Base-by-base conservation (phyloP, 169 alveolate species). In the Plasmodium adleri region DNA sequence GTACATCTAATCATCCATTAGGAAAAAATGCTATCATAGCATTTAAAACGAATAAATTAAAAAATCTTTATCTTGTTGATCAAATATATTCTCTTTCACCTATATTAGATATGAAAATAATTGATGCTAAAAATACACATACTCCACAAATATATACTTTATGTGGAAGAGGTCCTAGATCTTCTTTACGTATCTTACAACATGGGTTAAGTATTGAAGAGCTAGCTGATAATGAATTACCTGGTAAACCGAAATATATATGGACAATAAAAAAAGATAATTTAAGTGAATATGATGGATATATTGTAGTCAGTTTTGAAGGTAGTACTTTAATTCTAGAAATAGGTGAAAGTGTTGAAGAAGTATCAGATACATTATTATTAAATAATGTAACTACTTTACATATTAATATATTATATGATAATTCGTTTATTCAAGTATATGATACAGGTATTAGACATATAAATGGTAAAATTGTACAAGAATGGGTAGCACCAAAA, bases 91-190 rank as follows among this genome's bases (percentile, higher is more conserved):
- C 99, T 47, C 93, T 98, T 63, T 96, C 99, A n/a, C 98, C 99
- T 39, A 98, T 98, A 47, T 93, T 97, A 70, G 99, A 97, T 92
- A 95, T 98, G 98, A 97, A 97, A 91, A 98, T 98, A 66, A 93
- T 95, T 47, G 99, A 98, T 93, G 97, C 98, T 66, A 92, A 95
- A 76, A 96, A 96, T 72, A 39, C 93, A 47, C 92, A 68, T 8
- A 62, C 88, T 22, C 92, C 95, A 15, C 96, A 97, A 92, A 93
- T 97, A 26, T 95, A 95, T 74, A 88, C 95, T 72, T 94, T 96
- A 62, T 97, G 99, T 75, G 99, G 99, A 13, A 96, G 98, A 76
- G 99, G 99, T 45, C 97, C 98, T 6, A 95, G 99, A 74, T 95
- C 99, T 47, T 92, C 98, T 63, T 88, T 99, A 73, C 95, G 99